Percentiles rank a stretch among this genome's conserved stretches.
These are phyloP conservation scores for Psidium guajava DNA, from an alignment of 345 rosid genomes.

Conservation along the genomic window DNA sequence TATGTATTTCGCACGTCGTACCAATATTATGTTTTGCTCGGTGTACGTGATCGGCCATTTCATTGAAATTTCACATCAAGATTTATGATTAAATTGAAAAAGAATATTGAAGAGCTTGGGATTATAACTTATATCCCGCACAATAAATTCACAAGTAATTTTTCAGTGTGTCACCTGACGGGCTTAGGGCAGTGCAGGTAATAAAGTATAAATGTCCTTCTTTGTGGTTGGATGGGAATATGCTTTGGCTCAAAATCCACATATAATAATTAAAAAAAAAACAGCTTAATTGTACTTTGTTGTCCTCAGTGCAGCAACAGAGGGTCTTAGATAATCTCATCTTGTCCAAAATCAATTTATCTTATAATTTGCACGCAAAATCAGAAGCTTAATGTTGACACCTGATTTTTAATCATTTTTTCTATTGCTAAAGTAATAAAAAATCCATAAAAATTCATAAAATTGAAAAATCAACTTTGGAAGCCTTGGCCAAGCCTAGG, in stretches of 20 bases:
- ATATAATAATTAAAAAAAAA: not conserved
- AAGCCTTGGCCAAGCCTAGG: too few relatives aligned
- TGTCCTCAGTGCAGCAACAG: not conserved
- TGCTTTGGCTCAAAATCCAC: not conserved
- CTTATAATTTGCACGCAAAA: not conserved
- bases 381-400: too few relatives aligned
- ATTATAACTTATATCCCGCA: not conserved
- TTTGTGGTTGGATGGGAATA: not conserved
- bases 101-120: not conserved
- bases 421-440: too few relatives aligned
- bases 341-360: not conserved
- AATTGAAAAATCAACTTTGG: too few relatives aligned
- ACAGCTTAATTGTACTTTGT: not conserved
- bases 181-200: not conserved
- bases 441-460: too few relatives aligned
- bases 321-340: not conserved
- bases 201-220: not conserved
- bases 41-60: rapidly evolving
- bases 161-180: not conserved
- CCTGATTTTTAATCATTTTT: too few relatives aligned
- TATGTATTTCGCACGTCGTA: not conserved
- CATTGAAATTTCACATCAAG: rapidly evolving
- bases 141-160: not conserved
- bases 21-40: not conserved
- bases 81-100: not conserved